Percentiles rank a stretch among this genome's conserved stretches.
phyloP scores from a whole-genome alignment of 306 rosid genomes.

The Fragaria vesca region DNA sequence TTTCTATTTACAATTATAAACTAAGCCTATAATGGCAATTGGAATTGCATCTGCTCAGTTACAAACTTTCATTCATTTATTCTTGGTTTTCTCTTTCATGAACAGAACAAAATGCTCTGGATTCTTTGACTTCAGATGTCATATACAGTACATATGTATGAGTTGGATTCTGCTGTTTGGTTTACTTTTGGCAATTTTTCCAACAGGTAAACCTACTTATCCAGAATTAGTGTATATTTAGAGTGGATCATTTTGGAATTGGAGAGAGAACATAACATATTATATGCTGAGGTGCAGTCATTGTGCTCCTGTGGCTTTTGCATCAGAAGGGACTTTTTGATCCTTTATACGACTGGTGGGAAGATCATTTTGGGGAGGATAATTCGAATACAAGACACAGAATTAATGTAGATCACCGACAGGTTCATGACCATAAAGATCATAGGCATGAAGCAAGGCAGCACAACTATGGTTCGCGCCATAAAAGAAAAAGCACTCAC shows the following conservation, averaged over 20 bases:
- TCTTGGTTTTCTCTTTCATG: constrained; percentile 17
- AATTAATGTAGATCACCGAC: constrained; percentile 32
- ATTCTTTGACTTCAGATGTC: constrained; percentile 86
- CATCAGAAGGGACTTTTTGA: constrained; percentile 77
- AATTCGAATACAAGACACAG: constrained; percentile 29
- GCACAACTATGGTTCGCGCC: constrained; percentile 35
- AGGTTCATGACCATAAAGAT: constrained; percentile 33
- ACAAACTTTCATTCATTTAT: background rate
- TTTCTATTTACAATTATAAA: background rate
- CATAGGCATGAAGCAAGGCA: constrained; percentile 39
- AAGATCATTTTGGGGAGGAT: constrained; percentile 49
- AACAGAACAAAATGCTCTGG: constrained; percentile 72
- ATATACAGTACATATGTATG: constrained; percentile 83
- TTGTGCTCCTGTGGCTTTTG: constrained; percentile 75
- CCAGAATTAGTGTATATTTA: background rate
- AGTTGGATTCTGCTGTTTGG: constrained; percentile 84
- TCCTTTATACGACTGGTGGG: constrained; percentile 91
- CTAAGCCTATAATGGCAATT: background rate
- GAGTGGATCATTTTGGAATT: background rate
- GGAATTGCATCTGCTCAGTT: background rate
- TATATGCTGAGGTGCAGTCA: constrained; percentile 50
- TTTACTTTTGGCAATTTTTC: constrained; percentile 68
- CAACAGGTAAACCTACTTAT: constrained; percentile 52
- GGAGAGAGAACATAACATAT: background rate
- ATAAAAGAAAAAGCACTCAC: constrained; percentile 38